Conservation (phyloP, 2,329 filamentous ascomycete genomes). For the Penicillium sp. region DNA sequence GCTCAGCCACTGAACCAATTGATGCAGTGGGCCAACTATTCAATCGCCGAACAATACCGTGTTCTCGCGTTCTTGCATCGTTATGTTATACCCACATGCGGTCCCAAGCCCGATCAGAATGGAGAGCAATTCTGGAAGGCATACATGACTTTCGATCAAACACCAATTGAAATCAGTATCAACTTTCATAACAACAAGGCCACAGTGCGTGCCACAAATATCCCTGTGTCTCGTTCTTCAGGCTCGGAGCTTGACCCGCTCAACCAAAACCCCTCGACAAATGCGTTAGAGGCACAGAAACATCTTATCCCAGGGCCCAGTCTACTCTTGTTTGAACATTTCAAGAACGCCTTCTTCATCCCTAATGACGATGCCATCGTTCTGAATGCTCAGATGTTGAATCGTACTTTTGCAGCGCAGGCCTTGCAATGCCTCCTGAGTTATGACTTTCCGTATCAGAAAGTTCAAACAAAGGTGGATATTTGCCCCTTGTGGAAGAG, state of each 20-base stretch:
- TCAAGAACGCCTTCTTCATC: not conserved
- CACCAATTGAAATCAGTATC: not conserved
- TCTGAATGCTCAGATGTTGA: not conserved
- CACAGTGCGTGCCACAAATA: not conserved
- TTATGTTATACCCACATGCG: not conserved
- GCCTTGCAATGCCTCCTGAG: too few species aligned
- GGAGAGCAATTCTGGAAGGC: not conserved
- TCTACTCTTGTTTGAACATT: not conserved
- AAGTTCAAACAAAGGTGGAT: too few species aligned
- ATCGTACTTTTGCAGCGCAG: too few species aligned
- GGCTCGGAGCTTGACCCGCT: not conserved
- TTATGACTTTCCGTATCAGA: too few species aligned
- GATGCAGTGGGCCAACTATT: not conserved
- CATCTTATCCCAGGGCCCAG: too few species aligned
- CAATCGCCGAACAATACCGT: not conserved
- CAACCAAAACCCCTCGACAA: not conserved
- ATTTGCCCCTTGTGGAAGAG: too few species aligned
- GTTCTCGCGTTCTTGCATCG: not conserved
- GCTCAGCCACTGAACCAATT: not conserved
- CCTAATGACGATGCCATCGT: not conserved
- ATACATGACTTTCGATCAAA: not conserved
- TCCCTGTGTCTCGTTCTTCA: not conserved
- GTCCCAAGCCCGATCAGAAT: not conserved
- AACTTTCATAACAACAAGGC: not conserved
- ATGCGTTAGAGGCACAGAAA: too few species aligned